Conservation (phyloP, 257 asterid genomes). For the Rhazya stricta region DNA sequence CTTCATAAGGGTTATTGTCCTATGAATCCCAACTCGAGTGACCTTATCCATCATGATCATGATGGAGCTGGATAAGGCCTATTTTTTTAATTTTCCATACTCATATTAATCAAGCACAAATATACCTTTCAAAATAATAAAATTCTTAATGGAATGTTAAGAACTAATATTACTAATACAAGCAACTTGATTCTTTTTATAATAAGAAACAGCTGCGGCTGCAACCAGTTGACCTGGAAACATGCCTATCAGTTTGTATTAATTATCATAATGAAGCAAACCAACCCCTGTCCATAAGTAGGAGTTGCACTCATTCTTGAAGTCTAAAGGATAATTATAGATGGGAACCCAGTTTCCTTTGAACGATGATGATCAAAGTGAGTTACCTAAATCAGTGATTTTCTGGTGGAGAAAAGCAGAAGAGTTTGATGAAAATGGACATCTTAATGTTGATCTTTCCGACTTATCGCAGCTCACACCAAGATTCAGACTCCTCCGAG, state of each 20-base stretch:
- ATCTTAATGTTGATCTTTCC: slow-evolving; percentile 39
- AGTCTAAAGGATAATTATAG: not conserved
- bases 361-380: slow-evolving; percentile 45
- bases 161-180: too few relatives aligned
- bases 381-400: slow-evolving; percentile 26
- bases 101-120: not conserved
- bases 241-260: not conserved
- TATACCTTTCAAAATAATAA: not conserved
- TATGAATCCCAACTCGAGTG: too few relatives aligned
- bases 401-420: slow-evolving; percentile 55
- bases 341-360: slow-evolving; percentile 36
- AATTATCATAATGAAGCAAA: not conserved
- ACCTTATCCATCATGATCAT: too few relatives aligned
- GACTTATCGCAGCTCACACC: slow-evolving; percentile 48
- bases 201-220: not conserved
- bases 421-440: slow-evolving; percentile 55
- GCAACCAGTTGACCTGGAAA: not conserved
- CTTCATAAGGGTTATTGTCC: too few relatives aligned
- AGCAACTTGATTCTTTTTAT: not conserved
- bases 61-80: too few relatives aligned
- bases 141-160: not conserved
- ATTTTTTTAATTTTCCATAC: not conserved
- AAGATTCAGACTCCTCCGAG: slow-evolving; percentile 44
- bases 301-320: not conserved
- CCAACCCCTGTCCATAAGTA: not conserved